Percentiles rank a stretch among this genome's conserved stretches.
These are phyloP conservation scores for Cerrena zonata DNA, from an alignment of 1,284 basidiomycete species.

Conservation along the genomic window DNA sequence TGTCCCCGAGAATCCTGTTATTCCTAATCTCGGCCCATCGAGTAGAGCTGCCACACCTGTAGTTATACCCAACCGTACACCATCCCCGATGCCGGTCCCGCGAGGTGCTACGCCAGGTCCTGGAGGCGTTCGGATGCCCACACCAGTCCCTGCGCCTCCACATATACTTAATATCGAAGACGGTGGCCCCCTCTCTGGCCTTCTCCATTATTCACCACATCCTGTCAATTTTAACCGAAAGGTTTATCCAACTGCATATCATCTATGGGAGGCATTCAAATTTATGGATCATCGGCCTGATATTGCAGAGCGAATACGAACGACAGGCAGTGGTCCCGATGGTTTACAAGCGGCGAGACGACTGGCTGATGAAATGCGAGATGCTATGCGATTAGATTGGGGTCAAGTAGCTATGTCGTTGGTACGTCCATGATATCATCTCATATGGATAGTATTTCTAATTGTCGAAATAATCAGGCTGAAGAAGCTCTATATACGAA, in stretches of 20 bases:
- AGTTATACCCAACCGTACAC: background rate
- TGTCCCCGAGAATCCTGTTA: background rate
- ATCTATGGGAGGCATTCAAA: conserved; percentile 64
- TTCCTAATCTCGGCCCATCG: background rate
- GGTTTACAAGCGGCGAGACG: conserved; percentile 43
- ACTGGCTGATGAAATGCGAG: conserved; percentile 36
- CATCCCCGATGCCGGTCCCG: conserved; percentile 8
- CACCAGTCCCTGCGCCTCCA: conserved; percentile 3
- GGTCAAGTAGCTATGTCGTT: conserved; percentile 40
- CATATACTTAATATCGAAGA: conserved; percentile 15
- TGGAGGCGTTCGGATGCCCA: background rate
- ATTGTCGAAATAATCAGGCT: conserved; percentile 37
- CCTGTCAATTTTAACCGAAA: conserved; percentile 45
- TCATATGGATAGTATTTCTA: background rate
- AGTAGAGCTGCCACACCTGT: background rate
- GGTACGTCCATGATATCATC: conserved; percentile 30
- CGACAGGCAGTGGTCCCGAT: conserved; percentile 25
- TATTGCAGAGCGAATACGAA: conserved; percentile 48
- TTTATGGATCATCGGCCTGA: conserved; percentile 45
- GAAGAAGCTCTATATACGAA: conserved; percentile 52
- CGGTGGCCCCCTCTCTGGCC: conserved; percentile 29
- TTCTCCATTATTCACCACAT: conserved; percentile 57
- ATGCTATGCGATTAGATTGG: conserved; percentile 48
- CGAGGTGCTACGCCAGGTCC: conserved; percentile 8
- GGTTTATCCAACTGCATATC: conserved; percentile 57